Evolutionary conservation across 148 eudicot species (phyloP).

Genomic region (Chenopodium album): DNA sequence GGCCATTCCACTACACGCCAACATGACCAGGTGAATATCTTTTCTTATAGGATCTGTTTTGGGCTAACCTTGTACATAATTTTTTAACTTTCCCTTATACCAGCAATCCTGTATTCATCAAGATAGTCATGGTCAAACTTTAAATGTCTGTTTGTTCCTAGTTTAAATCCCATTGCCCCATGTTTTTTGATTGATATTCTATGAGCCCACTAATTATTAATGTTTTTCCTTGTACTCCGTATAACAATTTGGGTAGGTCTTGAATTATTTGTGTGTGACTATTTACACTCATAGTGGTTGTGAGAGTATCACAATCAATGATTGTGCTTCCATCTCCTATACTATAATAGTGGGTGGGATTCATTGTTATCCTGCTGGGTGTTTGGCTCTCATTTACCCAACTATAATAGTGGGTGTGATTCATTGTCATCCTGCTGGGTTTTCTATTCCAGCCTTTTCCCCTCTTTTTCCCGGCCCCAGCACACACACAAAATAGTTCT

Average conservation of each 20-base stretch:
- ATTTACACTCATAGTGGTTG: not conserved
- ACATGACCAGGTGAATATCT: slow-evolving; percentile 45
- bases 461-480: not conserved
- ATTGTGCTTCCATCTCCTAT: not conserved
- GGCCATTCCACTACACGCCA: slow-evolving; percentile 55
- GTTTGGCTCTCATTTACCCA: not conserved
- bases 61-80: not conserved
- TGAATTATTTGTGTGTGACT: not conserved
- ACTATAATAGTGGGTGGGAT: not conserved
- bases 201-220: not conserved
- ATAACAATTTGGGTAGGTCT: not conserved
- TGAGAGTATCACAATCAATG: not conserved
- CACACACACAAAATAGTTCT: not conserved
- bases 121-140: not conserved
- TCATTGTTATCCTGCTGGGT: not conserved
- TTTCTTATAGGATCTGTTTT: not conserved
- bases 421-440: not conserved
- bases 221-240: too few relatives aligned
- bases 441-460: not conserved
- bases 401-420: not conserved
- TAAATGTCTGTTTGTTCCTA: not conserved
- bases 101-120: too few relatives aligned
- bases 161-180: not conserved
- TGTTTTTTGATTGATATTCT: not conserved
- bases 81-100: too few relatives aligned